These are phyloP conservation scores for Salix udensis DNA, from an alignment of 345 rosid genomes.

Conservation along the genomic window DNA sequence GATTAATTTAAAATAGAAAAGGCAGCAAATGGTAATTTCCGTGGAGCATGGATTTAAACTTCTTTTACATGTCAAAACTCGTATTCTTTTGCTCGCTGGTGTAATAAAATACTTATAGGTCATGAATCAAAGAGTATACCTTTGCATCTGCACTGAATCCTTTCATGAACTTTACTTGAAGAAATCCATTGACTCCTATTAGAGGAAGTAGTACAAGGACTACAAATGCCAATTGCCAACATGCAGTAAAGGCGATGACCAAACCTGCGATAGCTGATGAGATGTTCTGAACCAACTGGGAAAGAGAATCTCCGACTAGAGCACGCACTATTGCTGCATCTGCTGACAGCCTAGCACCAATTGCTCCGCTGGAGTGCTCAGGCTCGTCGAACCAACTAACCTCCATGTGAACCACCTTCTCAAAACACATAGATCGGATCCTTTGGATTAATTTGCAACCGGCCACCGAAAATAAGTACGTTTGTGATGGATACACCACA, in stretches of 20 bases:
- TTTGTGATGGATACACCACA: slow-evolving; percentile 36
- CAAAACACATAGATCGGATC: slow-evolving; percentile 67
- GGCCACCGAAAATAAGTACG: slow-evolving; percentile 64
- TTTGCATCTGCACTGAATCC: no score
- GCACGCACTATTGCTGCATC: slow-evolving; percentile 68
- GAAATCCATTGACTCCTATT: not conserved
- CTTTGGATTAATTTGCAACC: slow-evolving; percentile 65
- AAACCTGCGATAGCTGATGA: slow-evolving; percentile 58
- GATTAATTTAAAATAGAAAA: not conserved
- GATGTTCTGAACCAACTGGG: slow-evolving; percentile 56
- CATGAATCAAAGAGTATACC: no score
- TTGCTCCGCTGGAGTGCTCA: slow-evolving; percentile 69
- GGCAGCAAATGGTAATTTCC: not conserved
- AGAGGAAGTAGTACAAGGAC: slow-evolving; percentile 61
- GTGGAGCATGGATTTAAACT: no score
- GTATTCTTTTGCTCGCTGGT: not conserved
- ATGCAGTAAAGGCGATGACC: slow-evolving; percentile 66
- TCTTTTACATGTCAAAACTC: not conserved
- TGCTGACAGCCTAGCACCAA: slow-evolving; percentile 79
- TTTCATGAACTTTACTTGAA: no score
- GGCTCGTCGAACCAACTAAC: slow-evolving; percentile 81
- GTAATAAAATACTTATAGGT: not conserved
- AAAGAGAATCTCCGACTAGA: slow-evolving; percentile 72
- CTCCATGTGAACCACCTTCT: slow-evolving; percentile 82
- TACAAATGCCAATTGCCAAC: slow-evolving; percentile 66